Conservation (phyloP, 176 grass and related monocot species). For the Hyparrhenia diplandra region DNA sequence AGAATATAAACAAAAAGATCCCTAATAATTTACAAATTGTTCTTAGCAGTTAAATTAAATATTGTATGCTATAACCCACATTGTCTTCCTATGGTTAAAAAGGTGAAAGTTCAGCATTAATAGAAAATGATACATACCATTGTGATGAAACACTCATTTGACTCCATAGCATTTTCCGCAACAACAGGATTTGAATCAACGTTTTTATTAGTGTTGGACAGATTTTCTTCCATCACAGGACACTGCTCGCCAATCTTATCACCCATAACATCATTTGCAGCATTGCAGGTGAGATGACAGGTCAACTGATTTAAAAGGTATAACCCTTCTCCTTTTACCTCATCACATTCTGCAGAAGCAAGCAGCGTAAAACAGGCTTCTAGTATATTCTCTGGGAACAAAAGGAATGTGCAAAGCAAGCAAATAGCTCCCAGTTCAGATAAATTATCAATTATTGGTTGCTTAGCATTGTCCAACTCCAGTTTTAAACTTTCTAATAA, state of each 20-base stretch:
- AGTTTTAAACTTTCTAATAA: conserved; percentile 59
- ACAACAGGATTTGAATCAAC: conserved; percentile 26
- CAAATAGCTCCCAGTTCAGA: conserved; percentile 67
- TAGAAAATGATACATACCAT: conserved; percentile 53
- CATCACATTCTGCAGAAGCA: conserved; percentile 65
- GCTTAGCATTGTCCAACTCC: conserved; percentile 37
- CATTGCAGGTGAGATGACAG: conserved; percentile 45
- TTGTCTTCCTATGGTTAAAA: neutral
- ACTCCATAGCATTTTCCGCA: conserved; percentile 34
- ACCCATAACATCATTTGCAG: conserved; percentile 30
- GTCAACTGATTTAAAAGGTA: conserved; percentile 88
- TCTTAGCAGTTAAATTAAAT: neutral
- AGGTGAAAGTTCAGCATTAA: conserved; percentile 28
- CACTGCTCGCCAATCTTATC: conserved; percentile 29
- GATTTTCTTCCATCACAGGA: conserved; percentile 31
- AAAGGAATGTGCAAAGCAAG: conserved; percentile 81
- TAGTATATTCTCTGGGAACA: conserved; percentile 71
- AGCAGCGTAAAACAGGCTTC: conserved; percentile 68
- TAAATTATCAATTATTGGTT: conserved; percentile 45
- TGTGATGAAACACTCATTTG: conserved; percentile 64
- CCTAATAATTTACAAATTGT: neutral
- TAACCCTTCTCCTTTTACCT: conserved; percentile 40
- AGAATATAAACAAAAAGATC: conserved; percentile 6
- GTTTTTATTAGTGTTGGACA: conserved; percentile 25
- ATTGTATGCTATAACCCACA: neutral